Conservation (phyloP, 306 rosid genomes). For the Neltuma alba region DNA sequence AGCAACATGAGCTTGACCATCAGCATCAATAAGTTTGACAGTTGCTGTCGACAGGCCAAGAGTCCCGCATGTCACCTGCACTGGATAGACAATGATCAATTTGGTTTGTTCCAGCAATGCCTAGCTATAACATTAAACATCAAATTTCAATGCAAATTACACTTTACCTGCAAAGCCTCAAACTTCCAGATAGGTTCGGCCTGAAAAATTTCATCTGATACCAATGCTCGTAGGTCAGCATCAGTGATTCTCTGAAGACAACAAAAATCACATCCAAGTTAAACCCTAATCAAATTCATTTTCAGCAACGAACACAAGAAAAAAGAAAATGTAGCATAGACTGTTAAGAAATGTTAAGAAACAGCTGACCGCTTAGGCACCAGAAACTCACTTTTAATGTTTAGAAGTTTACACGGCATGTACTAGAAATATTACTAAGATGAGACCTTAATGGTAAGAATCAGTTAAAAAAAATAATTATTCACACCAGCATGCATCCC, state of each 20-base stretch:
- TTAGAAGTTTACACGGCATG: neutral
- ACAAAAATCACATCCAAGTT: neutral
- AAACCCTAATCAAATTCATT: neutral
- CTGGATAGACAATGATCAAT: neutral
- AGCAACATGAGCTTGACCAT: slow-evolving; percentile 66
- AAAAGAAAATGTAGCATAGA: neutral
- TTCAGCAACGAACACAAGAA: neutral
- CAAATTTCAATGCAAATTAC: slow-evolving; percentile 29
- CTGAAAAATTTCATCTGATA: slow-evolving; percentile 93
- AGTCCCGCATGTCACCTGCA: slow-evolving; percentile 88
- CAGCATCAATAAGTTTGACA: slow-evolving; percentile 63
- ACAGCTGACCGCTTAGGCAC: neutral
- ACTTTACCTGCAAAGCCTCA: slow-evolving; percentile 77
- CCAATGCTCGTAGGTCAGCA: slow-evolving; percentile 93
- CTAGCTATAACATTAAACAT: neutral
- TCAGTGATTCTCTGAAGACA: slow-evolving; percentile 73
- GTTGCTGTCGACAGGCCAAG: slow-evolving; percentile 93
- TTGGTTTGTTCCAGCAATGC: slow-evolving; percentile 15
- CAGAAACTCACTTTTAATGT: neutral
- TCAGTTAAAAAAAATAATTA: slow-evolving; percentile 9
- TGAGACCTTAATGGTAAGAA: neutral
- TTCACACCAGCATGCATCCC: slow-evolving; percentile 32
- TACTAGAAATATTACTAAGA: neutral
- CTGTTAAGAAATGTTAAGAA: neutral
- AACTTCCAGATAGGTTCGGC: slow-evolving; percentile 88